Conservation (phyloP, 2,329 filamentous ascomycete species). For the Elsinoe necatrix region DNA sequence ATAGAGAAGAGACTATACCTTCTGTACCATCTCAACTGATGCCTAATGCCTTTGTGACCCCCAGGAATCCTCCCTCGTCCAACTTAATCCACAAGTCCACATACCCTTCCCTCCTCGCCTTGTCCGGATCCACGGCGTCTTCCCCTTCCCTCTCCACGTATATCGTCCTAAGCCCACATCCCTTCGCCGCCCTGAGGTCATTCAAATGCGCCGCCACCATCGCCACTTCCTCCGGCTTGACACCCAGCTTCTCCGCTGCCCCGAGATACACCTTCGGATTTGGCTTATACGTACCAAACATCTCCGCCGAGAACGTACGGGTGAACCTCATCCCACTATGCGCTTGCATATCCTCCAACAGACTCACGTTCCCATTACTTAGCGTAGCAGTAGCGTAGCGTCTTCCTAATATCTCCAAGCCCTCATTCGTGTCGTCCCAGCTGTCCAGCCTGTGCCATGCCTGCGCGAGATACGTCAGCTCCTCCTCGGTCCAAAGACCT, state of each 20-base stretch:
- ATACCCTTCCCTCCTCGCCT: conserved; percentile 48
- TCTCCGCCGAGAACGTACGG: conserved; percentile 56
- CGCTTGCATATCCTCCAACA: conserved; percentile 57
- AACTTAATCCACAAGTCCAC: conserved; percentile 56
- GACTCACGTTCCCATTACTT: conserved; percentile 62
- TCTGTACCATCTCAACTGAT: no score
- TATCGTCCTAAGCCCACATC: conserved; percentile 57
- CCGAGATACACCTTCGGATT: conserved; percentile 59
- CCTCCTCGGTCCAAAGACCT: conserved; percentile 47
- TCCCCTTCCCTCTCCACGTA: conserved; percentile 64
- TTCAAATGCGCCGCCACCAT: conserved; percentile 69
- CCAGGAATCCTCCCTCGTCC: conserved; percentile 43
- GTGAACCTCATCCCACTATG: conserved; percentile 55
- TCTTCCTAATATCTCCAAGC: conserved; percentile 46
- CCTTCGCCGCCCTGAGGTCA: conserved; percentile 60
- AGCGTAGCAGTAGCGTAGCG: conserved; percentile 56
- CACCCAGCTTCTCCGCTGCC: conserved; percentile 50
- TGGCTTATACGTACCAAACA: conserved; percentile 70
- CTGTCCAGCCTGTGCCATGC: conserved; percentile 66
- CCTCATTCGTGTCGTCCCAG: conserved; percentile 57
- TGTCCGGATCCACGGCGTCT: conserved; percentile 50
- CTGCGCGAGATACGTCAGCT: conserved; percentile 40
- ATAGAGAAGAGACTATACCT: no score
- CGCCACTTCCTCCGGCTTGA: conserved; percentile 54
- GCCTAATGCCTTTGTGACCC: conserved; percentile 35